Evolutionary conservation across 1,284 basidiomycete species (phyloP).

Genomic region (Ceratobasidium sp.): DNA sequence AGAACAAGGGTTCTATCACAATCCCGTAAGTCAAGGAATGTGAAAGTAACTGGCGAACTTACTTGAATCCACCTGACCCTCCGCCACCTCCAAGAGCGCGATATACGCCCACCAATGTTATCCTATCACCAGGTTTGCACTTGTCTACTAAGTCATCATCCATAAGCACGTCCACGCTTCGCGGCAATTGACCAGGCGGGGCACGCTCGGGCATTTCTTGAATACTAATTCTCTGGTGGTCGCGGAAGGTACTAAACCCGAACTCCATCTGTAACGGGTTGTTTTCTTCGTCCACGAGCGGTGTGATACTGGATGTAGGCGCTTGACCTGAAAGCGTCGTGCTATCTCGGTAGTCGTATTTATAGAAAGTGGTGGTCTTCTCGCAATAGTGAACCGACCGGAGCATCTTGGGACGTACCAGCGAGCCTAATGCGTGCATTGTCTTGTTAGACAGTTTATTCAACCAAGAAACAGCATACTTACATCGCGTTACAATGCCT

Average conservation of each 20-base stretch:
- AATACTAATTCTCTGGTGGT: constrained; percentile 97
- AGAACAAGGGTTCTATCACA: constrained; percentile 85
- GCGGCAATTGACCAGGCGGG: constrained; percentile 95
- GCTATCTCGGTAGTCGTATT: constrained; percentile 93
- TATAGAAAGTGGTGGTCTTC: constrained; percentile 86
- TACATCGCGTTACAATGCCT: constrained; percentile 97
- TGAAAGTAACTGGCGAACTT: constrained; percentile 55
- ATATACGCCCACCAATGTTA: constrained; percentile 97
- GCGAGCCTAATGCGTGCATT: constrained; percentile 66
- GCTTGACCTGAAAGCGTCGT: constrained; percentile 88
- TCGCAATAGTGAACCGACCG: constrained; percentile 97
- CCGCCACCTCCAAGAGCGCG: constrained; percentile 89
- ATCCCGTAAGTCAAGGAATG: constrained; percentile 9
- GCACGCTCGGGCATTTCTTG: constrained; percentile 99
- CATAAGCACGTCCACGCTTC: constrained; percentile 95
- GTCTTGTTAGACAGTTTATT: background rate
- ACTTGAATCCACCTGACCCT: constrained; percentile 94
- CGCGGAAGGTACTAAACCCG: constrained; percentile 92
- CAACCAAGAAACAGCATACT: constrained; percentile 48
- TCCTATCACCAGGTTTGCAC: constrained; percentile 98
- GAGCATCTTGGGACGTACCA: constrained; percentile 98
- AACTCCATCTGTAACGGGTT: constrained; percentile 92
- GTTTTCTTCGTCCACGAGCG: constrained; percentile 92
- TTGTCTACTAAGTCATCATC: constrained; percentile 98
- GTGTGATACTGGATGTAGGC: constrained; percentile 92